Percentiles rank a stretch among this genome's conserved stretches.
Conservation (phyloP, 2,329 filamentous ascomycete species). For the Cytospora leucostoma region DNA sequence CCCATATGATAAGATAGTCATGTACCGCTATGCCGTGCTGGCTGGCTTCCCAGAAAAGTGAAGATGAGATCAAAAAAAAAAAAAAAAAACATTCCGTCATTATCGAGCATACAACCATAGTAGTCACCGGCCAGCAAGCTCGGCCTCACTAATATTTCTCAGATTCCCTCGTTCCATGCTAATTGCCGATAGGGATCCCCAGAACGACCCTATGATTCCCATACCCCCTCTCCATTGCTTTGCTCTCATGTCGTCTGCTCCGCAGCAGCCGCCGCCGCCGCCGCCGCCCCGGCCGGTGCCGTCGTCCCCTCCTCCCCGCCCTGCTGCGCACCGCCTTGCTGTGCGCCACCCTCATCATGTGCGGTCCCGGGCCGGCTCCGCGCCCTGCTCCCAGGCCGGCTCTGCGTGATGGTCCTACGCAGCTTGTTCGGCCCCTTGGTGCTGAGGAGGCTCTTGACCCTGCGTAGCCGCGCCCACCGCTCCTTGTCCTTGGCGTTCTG, state of each 20-base stretch:
- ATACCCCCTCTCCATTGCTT: too few relatives aligned
- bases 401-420: conserved; percentile 39
- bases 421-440: conserved; percentile 61
- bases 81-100: neutral
- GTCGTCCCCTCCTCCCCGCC: conserved; percentile 5
- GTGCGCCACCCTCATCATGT: conserved; percentile 1
- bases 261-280: too few relatives aligned
- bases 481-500: conserved; percentile 67
- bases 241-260: too few relatives aligned
- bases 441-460: conserved; percentile 72
- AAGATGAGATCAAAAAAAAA: neutral
- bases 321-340: neutral
- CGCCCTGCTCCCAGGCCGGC: conserved; percentile 44
- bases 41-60: neutral
- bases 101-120: too few relatives aligned
- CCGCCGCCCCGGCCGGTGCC: neutral
- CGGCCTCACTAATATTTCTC: too few relatives aligned
- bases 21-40: neutral
- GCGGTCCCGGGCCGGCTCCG: conserved; percentile 28
- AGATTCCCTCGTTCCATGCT: too few relatives aligned
- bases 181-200: too few relatives aligned
- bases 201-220: too few relatives aligned
- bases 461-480: conserved; percentile 69
- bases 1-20: neutral
- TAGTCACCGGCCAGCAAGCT: too few relatives aligned